Conservation (phyloP, 345 rosid species). For the Syzygium oleosum region DNA sequence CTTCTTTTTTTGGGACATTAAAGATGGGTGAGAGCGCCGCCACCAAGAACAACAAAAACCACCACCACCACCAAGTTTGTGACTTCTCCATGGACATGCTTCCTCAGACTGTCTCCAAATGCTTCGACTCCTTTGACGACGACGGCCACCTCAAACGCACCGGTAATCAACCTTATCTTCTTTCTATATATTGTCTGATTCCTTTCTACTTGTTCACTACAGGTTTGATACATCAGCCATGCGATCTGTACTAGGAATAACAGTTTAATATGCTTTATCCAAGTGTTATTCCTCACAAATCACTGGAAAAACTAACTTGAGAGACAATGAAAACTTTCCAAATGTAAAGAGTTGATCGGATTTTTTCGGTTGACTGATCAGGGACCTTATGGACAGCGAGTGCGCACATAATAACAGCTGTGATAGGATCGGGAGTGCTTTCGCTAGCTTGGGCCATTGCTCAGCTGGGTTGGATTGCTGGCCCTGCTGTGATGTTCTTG, state of each 20-base stretch:
- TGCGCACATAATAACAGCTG: slow-evolving; percentile 80
- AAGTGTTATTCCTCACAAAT: not conserved
- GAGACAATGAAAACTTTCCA: not conserved
- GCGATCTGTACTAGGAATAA: not conserved
- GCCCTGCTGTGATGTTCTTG: slow-evolving; percentile 69
- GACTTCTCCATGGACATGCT: slow-evolving; percentile 22
- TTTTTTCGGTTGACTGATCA: not conserved
- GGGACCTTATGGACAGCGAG: slow-evolving; percentile 82
- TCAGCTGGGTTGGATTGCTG: slow-evolving; percentile 86
- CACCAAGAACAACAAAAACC: slow-evolving; percentile 23
- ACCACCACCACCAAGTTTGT: slow-evolving; percentile 27
- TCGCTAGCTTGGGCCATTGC: slow-evolving; percentile 83
- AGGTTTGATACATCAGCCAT: not conserved
- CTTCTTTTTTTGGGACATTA: not conserved
- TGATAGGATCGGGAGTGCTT: slow-evolving; percentile 85
- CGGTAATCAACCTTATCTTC: not conserved
- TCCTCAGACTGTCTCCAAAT: slow-evolving; percentile 22
- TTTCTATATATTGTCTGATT: not conserved
- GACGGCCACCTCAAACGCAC: slow-evolving; percentile 60
- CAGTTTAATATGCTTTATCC: not conserved
- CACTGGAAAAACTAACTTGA: not conserved
- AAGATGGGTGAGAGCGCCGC: slow-evolving; percentile 50
- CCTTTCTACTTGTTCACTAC: not conserved
- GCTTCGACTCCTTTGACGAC: slow-evolving; percentile 45
- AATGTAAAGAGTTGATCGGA: not conserved